Base-by-base conservation (phyloP, 176 grass and related monocot species). In the Rhynchospora pubera region DNA sequence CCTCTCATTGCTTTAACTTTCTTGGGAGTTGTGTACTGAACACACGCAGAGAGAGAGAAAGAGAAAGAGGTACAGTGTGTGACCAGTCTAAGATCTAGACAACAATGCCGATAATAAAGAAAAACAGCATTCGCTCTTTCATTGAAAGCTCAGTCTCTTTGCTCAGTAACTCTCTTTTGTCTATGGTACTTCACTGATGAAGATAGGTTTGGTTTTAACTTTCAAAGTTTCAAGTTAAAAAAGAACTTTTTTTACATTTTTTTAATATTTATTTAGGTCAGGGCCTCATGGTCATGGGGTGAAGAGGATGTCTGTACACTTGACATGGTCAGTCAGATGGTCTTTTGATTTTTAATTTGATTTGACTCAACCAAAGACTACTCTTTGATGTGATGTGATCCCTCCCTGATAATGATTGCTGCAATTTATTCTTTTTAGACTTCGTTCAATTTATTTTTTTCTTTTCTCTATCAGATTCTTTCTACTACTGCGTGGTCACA, bases 351-450 rank as follows among this genome's bases (percentile, higher is more conserved):
- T 43, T 76, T 70, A 57, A 72, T 76, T 57, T 85, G 87, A 85
- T 88, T 85, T 84, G 67, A 88, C 66, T 80, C 44, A 62, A 88
- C 83, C 57, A 77, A n/a, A 21, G 83, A 62, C 72, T 34, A 62
- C 72, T 34, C 51, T 80, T 18, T 14, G 65, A 81, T 75, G 58
- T 70, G 59, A 65, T 75, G 69, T 70, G 47, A 65, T 75, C 4
- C 10, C 34, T 74, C 12, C 24, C 43, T 61, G 61, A 68, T 88
- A 74, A 81, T 75, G 64, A 63, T 69, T 84, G 75, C 65, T 45
- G 56, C 68, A 23, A 46, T 83, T 66, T 79, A 19, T 63, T 55
- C 57, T 50, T 58, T 74, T 32, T 50, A 77, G 21, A 18, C 48
- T 77, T 7, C 22, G 3, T 56, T 5, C 48, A 16, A 30, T 65